Evolutionary conservation across 805 yeast genomes (phyloP).

Genomic region (Pichia deserticola): DNA sequence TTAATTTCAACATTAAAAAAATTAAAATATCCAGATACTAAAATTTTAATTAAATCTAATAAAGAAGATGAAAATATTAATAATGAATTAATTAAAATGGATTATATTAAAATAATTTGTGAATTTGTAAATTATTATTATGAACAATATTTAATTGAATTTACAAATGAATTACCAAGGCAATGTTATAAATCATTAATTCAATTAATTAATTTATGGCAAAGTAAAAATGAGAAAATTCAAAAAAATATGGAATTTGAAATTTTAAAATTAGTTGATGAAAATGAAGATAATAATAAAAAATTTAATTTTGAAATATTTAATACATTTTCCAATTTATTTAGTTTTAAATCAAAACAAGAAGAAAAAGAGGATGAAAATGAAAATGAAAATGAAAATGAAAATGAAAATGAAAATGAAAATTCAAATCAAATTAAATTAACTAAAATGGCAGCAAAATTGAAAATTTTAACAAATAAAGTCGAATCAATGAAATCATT

Average conservation of each 20-base stretch:
- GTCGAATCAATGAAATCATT: conserved; percentile 69
- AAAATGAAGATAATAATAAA: conserved; percentile 25
- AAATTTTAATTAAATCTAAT: conserved; percentile 1
- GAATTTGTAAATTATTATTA: conserved; percentile 31
- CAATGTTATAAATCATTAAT: conserved; percentile 26
- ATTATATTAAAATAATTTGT: conserved; percentile 22
- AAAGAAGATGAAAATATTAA: too few species aligned
- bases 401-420: conserved; percentile 21
- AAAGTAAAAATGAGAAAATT: conserved; percentile 27
- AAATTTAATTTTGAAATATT: conserved; percentile 40
- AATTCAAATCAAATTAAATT: conserved; percentile 28
- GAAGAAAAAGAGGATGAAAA: too few species aligned
- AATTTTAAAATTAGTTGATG: conserved; percentile 29
- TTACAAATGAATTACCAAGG: conserved; percentile 26
- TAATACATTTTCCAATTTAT: conserved; percentile 57
- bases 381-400: conserved; percentile 14
- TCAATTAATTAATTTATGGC: conserved; percentile 33
- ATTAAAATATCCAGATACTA: conserved; percentile 24
- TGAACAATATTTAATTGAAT: conserved; percentile 29
- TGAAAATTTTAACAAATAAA: conserved; percentile 68
- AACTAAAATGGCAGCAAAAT: conserved; percentile 71
- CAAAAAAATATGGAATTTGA: conserved; percentile 34
- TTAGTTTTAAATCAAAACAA: conserved; percentile 30
- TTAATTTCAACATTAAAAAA: conserved; percentile 18
- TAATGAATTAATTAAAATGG: conserved; percentile 17